Base-by-base conservation (phyloP, 2,329 filamentous ascomycete genomes). In the Fusarium coicis region DNA sequence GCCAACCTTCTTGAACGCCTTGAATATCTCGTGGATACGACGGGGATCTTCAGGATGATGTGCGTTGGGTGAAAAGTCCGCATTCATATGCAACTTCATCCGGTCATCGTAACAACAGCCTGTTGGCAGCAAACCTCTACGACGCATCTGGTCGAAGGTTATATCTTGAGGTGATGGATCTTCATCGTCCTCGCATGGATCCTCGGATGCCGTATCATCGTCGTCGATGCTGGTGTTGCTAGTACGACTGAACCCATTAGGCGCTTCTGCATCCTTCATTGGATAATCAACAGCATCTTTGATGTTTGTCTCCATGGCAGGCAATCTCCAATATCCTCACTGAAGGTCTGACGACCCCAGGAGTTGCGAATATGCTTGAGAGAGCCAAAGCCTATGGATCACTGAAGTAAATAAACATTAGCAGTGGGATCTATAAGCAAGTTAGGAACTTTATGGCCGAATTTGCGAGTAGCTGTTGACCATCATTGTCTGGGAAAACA, bases 11-110 rank as follows among this genome's bases (percentile, higher is more conserved):
- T 93, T 94, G 76, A 99, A 93, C 43, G 93, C 93, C 76, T 93
- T 92, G 87, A 96, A 97, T 75, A 99, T 99, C 77, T 93, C 92
- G 77, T 95, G 93, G 67, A 99, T 98, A 19, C 96, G 91, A 34
- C 94, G 88, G 3, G 96, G 96, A 77, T 99, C 96, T 81, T 99
- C 96, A 0, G 96, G 96, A 78, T 99, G 96, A 57, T 97, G 92
- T 28, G 96, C 92, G 53, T 91, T 89, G 3, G 88, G 87, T 23
- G 88, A 90, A 78, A 90, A 92, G 80, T 94, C 91, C 21, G 93
- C 91, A 79, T 98, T 97, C 61, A 95, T 93, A 80, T 99, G 96
- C 68, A 97, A 93, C 68, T 96, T 94, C 96, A 99, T 99, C 37
- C 96, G 91, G 64, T 94, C 91, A 83, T 99, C 96, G 80, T 98